Base-by-base conservation (phyloP, 257 asterid species). In the Coffea canephora region DNA sequence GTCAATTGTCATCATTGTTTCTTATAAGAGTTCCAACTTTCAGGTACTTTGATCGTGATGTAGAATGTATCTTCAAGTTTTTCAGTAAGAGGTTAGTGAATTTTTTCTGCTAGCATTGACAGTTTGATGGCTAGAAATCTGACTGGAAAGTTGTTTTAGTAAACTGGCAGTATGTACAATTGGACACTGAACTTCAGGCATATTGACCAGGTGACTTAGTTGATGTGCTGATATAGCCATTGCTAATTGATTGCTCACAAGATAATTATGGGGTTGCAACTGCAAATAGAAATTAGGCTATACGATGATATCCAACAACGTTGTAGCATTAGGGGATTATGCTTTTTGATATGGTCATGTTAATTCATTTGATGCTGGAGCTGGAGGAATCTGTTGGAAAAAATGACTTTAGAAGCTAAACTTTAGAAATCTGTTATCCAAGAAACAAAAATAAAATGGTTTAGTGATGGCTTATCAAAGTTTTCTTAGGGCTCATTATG, bases 11-110 rank as follows among this genome's bases (percentile, higher is more conserved):
- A 39, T 39, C 21, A 21, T 49, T 71, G 41, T 68, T 69, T 80
- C 31, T 16, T 14, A 50, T 48, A 82, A 76, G 67, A 76, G 41
- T 71, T 71, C 78, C 5, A 9, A 59, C 3, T 36, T 48, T 77
- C 88, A 93, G 98, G 99, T 95, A 95, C 85, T 95, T 95, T 61
- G 97, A 93, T 78, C 97, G 97, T 73, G 99, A 95, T 77, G 87
- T 95, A 66, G 96, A 90, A 72, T 92, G 98, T 89, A 89, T 95
- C 82, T 93, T 86, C 78, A 95, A 93, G 89, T 93, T 95, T 87
- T 95, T 95, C 79, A 83, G 89, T 75, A 95, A 91, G 88, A 89
- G 97, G 97, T 92, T 77, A 83, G 89, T 85, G 68, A 76, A 73
- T 73, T 31, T 6, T 62, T 39, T 70, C n/a, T 54, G 41, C 34